A percentile compares a stretch with the other conserved stretches of the same genome.
phyloP scores from a whole-genome alignment of 148 eudicot species.

The Suaeda aralocaspica region DNA sequence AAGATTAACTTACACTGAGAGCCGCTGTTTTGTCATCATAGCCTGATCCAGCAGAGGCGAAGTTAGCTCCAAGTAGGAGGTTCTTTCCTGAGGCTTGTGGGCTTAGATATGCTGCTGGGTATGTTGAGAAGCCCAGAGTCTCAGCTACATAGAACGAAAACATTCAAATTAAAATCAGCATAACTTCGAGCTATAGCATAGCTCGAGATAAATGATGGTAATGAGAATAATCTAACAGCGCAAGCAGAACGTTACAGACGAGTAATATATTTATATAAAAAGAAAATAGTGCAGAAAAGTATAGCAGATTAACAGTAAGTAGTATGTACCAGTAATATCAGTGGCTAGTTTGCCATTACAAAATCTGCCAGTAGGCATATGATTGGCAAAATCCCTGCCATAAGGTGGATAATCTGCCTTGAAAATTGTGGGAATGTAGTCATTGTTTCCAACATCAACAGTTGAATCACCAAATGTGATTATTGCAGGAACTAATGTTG shows the following conservation, averaged over 20 bases:
- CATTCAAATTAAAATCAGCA: too few relatives aligned
- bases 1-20: slow-evolving; percentile 36
- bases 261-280: too few relatives aligned
- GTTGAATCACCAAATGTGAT: slow-evolving; percentile 82
- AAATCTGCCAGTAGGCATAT: slow-evolving; percentile 84
- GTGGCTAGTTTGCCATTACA: slow-evolving; percentile 97
- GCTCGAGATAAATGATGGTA: too few relatives aligned
- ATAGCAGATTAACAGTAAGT: too few relatives aligned
- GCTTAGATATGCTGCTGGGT: slow-evolving; percentile 87
- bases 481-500: slow-evolving; percentile 69
- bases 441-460: slow-evolving; percentile 91
- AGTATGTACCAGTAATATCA: slow-evolving; percentile 72
- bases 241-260: too few relatives aligned
- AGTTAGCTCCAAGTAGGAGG: slow-evolving; percentile 83
- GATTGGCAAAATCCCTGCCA: slow-evolving; percentile 68
- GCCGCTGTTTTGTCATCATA: slow-evolving; percentile 82
- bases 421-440: slow-evolving; percentile 64
- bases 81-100: slow-evolving; percentile 88
- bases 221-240: too few relatives aligned
- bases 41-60: slow-evolving; percentile 94
- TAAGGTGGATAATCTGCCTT: slow-evolving; percentile 92
- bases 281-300: too few relatives aligned
- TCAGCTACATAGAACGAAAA: slow-evolving; percentile 60
- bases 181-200: too few relatives aligned
- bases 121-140: slow-evolving; percentile 74